Evolutionary conservation across 345 rosid species (phyloP).

Genomic region (Lumnitzera racemosa): DNA sequence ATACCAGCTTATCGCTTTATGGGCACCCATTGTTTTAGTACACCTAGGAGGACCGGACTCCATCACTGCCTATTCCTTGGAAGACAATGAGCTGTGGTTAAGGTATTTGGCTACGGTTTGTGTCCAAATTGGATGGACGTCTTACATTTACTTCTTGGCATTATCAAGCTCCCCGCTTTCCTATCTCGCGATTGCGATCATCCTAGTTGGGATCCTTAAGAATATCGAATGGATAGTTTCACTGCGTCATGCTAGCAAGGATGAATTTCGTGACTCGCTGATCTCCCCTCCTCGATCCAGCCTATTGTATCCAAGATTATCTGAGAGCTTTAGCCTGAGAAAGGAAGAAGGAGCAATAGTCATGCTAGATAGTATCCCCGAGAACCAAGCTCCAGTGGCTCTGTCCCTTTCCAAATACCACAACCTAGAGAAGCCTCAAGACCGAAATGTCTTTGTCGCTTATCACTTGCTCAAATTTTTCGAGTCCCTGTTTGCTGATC

Average conservation of each 20-base stretch:
- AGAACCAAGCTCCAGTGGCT: background rate
- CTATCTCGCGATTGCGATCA: slow-evolving; percentile 14
- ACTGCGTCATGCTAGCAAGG: slow-evolving; percentile 29
- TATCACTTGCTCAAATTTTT: slow-evolving; percentile 19
- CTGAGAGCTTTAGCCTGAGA: slow-evolving; percentile 8
- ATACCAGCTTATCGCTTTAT: slow-evolving; percentile 12
- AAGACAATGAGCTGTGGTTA: slow-evolving; percentile 15
- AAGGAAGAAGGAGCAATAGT: slow-evolving; percentile 2
- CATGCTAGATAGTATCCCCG: background rate
- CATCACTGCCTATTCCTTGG: too few relatives aligned
- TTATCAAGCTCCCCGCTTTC: slow-evolving; percentile 14
- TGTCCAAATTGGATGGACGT: slow-evolving; percentile 12
- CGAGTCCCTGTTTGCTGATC: slow-evolving; percentile 33
- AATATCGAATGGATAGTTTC: slow-evolving; percentile 30
- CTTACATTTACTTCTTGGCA: slow-evolving; percentile 25
- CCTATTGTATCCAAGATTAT: slow-evolving; percentile 14
- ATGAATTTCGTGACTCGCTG: slow-evolving; percentile 23
- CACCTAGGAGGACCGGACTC: slow-evolving; percentile 22
- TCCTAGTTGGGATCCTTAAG: slow-evolving; percentile 32
- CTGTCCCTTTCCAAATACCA: background rate
- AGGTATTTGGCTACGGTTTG: slow-evolving; percentile 15
- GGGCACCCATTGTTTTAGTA: slow-evolving; percentile 27
- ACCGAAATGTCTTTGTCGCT: background rate
- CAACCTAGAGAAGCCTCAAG: background rate
- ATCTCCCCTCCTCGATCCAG: slow-evolving; percentile 16